These are phyloP conservation scores for Pichia cabralensis DNA, from an alignment of 805 yeast genomes.

Conservation along the genomic window DNA sequence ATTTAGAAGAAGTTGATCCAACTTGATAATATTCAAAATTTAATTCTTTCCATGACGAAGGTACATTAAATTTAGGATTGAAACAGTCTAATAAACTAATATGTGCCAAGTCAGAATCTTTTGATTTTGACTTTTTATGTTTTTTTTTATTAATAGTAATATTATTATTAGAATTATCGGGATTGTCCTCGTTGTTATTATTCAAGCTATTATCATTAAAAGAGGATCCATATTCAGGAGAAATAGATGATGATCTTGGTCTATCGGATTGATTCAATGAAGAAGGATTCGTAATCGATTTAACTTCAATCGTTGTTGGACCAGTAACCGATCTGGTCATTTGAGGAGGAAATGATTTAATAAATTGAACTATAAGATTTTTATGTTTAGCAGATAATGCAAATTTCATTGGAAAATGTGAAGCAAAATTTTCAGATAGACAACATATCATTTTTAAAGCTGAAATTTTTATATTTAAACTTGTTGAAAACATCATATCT, in stretches of 20 bases:
- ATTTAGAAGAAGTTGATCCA: slow-evolving; percentile 5
- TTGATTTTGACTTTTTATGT: slow-evolving; percentile 9
- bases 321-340: slow-evolving; percentile 23
- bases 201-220: no score
- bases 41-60: slow-evolving; percentile 46
- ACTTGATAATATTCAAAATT: slow-evolving; percentile 44
- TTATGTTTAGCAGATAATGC: slow-evolving; percentile 35
- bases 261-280: slow-evolving; percentile 17
- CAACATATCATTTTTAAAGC: slow-evolving; percentile 45
- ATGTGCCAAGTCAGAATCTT: slow-evolving; percentile 12
- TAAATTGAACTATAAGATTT: slow-evolving; percentile 39
- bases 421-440: slow-evolving; percentile 51
- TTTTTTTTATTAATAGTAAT: slow-evolving; percentile 2
- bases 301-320: slow-evolving; percentile 11
- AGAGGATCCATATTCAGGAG: no score
- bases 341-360: slow-evolving; percentile 30
- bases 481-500: slow-evolving; percentile 47
- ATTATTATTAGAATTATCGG: neutral
- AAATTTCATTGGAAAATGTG: slow-evolving; percentile 32
- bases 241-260: neutral
- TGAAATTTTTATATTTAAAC: slow-evolving; percentile 46
- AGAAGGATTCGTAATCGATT: no score
- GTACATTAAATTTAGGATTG: slow-evolving; percentile 29
- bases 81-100: slow-evolving; percentile 22
- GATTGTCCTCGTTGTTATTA: no score